These are phyloP conservation scores for Solanum pinnatisectum DNA, from an alignment of 257 asterid genomes.

Conservation along the genomic window DNA sequence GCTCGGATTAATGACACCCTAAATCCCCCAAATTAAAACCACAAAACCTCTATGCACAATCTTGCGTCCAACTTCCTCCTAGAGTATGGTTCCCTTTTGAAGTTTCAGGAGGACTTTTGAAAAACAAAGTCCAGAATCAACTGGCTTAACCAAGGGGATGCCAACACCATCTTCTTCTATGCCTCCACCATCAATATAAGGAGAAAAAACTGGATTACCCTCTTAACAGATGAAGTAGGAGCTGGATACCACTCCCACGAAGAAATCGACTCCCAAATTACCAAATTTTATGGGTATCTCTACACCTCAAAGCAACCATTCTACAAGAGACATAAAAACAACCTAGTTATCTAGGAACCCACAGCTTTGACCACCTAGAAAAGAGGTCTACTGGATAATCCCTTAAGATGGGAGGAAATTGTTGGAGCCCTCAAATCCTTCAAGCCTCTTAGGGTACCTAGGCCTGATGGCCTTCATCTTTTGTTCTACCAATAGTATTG, in stretches of 20 bases:
- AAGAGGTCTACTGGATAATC: too few species aligned
- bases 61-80: neutral
- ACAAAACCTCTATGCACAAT: neutral
- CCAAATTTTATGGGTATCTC: neutral
- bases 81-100: neutral
- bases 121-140: neutral
- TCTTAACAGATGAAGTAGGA: neutral
- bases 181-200: neutral
- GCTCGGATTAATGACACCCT: neutral
- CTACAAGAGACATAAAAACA: too few species aligned
- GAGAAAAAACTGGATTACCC: too few species aligned
- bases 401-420: too few species aligned
- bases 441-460: too few species aligned
- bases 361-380: too few species aligned
- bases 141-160: neutral
- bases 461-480: too few species aligned
- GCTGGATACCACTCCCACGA: neutral
- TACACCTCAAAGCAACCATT: too few species aligned
- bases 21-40: neutral
- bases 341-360: too few species aligned
- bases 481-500: too few species aligned
- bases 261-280: neutral
- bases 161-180: too few species aligned
- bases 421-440: too few species aligned
- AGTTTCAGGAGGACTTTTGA: neutral